Base-by-base conservation (phyloP, 2,329 filamentous ascomycete genomes). In the Pestalotiopsis sp. region DNA sequence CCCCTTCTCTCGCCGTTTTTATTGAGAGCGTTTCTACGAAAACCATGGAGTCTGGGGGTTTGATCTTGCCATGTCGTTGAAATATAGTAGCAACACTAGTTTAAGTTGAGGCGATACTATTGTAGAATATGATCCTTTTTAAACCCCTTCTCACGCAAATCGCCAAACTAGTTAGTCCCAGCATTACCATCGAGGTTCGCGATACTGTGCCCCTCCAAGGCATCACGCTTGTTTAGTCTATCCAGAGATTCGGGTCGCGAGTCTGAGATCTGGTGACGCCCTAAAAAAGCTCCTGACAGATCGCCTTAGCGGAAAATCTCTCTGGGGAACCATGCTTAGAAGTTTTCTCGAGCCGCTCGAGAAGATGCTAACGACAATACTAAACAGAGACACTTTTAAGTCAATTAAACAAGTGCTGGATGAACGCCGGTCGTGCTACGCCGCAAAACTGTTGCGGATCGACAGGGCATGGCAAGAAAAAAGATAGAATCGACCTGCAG, bases 201-300 rank as follows among this genome's bases (percentile, higher is more conserved):
- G 70, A 71, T 71, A 74, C 74, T 72, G 73, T 72, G 74, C 69
- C 73, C 72, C 72, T 71, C 73, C 70, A 72, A 74, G 72, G 72
- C 73, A 73, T 77, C 73, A 76, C 77, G 77, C 77, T 77, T 77
- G 75, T 77, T 77, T 78, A 78, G 77, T 75, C 72, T 72, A 72
- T 75, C 72, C 77, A 77, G 72, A 75, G 71, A 66, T 71, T 75
- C 74, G 77, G 75, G 76, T 77, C 75, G 66, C 71, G 70, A 72
- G 70, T 9, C 45, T 52, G 45, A 75, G 73, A 76, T 66, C 68
- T 69, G 69, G 70, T 70, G 71, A 74, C 75, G 73, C 76, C 74
- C 74, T 76, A 74, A 73, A 71, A 75, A 76, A 72, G 72, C 73
- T 76, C 75, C 73, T 77, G 75, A 76, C 75, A 78, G 75, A 77